These are phyloP conservation scores for Chlorociboria aeruginascens DNA, from an alignment of 495 filamentous ascomycete species.

Conservation along the genomic window DNA sequence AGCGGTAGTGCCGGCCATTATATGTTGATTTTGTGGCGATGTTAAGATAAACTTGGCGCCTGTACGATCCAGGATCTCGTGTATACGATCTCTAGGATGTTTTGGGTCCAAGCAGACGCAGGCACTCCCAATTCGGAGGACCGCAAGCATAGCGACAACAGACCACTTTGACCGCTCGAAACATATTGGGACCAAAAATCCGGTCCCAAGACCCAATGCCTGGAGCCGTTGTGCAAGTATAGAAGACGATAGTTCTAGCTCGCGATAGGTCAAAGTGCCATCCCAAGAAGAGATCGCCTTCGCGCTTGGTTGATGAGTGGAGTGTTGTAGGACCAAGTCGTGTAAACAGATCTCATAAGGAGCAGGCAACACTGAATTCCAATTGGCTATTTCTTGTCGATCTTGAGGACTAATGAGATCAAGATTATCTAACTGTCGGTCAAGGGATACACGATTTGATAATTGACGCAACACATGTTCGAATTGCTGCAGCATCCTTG, in stretches of 20 bases:
- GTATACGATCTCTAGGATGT: constrained; percentile 5
- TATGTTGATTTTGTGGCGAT: too few species aligned
- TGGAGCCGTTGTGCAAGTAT: background rate
- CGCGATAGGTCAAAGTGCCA: constrained; percentile 21
- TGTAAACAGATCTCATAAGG: background rate
- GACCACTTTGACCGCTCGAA: constrained; percentile 32
- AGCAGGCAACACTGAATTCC: background rate
- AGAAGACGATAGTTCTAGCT: background rate
- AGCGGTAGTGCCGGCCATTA: too few species aligned
- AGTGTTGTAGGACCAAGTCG: background rate
- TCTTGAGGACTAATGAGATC: background rate
- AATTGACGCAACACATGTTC: too few species aligned
- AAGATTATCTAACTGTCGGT: background rate
- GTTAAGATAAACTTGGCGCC: too few species aligned
- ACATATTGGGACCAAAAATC: constrained; percentile 7
- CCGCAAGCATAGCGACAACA: constrained; percentile 26
- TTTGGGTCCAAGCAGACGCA: constrained; percentile 36
- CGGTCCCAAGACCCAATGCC: background rate
- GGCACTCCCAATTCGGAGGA: constrained; percentile 29
- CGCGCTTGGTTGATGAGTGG: background rate
- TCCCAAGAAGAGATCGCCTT: constrained; percentile 18
- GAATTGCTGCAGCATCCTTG: too few species aligned
- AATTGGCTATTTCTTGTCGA: background rate
- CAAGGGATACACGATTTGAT: too few species aligned
- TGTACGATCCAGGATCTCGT: too few species aligned